Percentiles rank a stretch among this genome's conserved stretches.
phyloP scores from a whole-genome alignment of 2,329 filamentous ascomycete species.

The Epichloe coenophiala region DNA sequence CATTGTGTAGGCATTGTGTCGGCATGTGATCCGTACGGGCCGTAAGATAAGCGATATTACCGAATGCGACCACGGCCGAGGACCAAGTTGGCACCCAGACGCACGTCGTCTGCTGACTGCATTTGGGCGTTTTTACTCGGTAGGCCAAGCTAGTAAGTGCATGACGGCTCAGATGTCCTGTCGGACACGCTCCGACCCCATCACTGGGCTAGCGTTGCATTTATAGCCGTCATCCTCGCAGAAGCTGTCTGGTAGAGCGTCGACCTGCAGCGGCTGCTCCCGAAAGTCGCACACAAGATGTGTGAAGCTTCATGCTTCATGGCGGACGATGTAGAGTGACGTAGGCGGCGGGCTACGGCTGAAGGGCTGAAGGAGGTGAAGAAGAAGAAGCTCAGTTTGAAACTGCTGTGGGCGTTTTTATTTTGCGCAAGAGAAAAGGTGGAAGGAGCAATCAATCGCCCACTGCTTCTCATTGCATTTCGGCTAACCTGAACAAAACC shows the following conservation, averaged over 20 bases:
- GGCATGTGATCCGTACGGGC: neutral
- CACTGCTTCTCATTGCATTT: neutral
- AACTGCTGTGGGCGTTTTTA: neutral
- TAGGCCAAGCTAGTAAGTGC: neutral
- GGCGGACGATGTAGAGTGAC: neutral
- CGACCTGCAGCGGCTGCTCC: neutral
- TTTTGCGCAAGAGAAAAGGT: neutral
- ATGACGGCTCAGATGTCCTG: neutral
- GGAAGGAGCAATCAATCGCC: constrained; percentile 1
- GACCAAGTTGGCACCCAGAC: neutral
- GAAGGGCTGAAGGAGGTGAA: neutral
- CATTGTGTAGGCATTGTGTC: too few species aligned
- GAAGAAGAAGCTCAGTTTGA: neutral
- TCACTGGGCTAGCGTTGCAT: neutral
- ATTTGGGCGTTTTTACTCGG: neutral
- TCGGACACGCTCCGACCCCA: neutral
- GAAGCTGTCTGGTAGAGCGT: neutral
- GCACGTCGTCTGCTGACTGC: neutral
- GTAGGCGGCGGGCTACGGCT: neutral
- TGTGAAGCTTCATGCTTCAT: neutral
- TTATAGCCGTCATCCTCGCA: neutral
- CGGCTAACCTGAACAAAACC: neutral
- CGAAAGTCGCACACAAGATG: neutral
- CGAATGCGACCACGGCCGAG: neutral
- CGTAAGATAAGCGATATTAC: neutral